phyloP scores from a whole-genome alignment of 1,139 yeast species.

The Blastobotrys arbuscula region DNA sequence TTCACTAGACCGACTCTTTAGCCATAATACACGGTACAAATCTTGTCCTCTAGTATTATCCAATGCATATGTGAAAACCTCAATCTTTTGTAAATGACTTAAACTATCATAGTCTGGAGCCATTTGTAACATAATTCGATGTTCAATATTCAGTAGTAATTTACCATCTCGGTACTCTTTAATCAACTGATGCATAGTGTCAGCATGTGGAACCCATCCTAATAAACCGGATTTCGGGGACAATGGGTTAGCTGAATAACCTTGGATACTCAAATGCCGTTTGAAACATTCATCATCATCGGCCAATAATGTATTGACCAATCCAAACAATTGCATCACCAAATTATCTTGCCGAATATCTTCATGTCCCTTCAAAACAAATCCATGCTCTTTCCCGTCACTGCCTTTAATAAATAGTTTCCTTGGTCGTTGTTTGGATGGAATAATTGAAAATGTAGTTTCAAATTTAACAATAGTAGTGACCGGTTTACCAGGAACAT shows the following conservation, averaged over 20 bases:
- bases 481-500: conserved; percentile 76
- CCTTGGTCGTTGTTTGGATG: conserved; percentile 95
- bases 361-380: conserved; percentile 87
- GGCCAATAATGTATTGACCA: conserved; percentile 82
- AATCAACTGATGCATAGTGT: conserved; percentile 90
- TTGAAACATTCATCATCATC: conserved; percentile 95
- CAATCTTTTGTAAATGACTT: conserved; percentile 86
- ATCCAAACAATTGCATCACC: conserved; percentile 96
- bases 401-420: conserved; percentile 72
- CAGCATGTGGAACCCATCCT: conserved; percentile 97
- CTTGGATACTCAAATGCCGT: conserved; percentile 89
- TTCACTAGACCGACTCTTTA: conserved; percentile 91
- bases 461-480: conserved; percentile 70
- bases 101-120: conserved; percentile 94
- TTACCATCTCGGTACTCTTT: conserved; percentile 91
- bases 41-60: conserved; percentile 97
- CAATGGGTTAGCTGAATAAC: conserved; percentile 87
- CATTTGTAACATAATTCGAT: conserved; percentile 94
- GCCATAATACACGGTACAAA: conserved; percentile 90
- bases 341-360: conserved; percentile 96
- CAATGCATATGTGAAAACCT: conserved; percentile 91
- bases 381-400: conserved; percentile 87
- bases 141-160: conserved; percentile 85
- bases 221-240: conserved; percentile 95
- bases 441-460: conserved; percentile 79